Evolutionary conservation across 2,329 filamentous ascomycete genomes (phyloP).

Genomic region (Aspergillus costaricaensis): DNA sequence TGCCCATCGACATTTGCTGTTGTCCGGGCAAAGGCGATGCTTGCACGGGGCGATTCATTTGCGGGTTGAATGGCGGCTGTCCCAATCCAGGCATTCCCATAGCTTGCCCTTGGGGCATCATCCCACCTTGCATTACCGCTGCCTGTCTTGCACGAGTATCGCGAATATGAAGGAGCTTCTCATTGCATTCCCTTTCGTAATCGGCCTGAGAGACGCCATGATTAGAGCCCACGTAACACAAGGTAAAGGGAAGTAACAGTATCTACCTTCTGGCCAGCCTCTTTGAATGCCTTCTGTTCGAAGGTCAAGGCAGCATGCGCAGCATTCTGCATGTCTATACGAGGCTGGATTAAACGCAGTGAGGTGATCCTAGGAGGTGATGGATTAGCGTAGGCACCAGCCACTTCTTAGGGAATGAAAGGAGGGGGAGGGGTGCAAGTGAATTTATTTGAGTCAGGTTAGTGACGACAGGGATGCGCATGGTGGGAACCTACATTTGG

Average conservation of each 20-base stretch:
- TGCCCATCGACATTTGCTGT: slow-evolving; percentile 39
- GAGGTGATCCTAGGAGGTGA: slow-evolving; percentile 43
- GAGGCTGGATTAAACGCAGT: slow-evolving; percentile 48
- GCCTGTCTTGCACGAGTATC: slow-evolving; percentile 48
- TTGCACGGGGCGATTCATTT: slow-evolving; percentile 55
- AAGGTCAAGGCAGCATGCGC: slow-evolving; percentile 47
- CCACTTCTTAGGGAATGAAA: neutral
- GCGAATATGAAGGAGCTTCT: slow-evolving; percentile 48
- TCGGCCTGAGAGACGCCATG: slow-evolving; percentile 33
- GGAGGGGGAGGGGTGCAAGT: neutral
- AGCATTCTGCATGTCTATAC: slow-evolving; percentile 40
- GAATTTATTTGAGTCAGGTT: neutral
- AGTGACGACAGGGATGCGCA: neutral
- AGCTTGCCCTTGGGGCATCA: slow-evolving; percentile 40
- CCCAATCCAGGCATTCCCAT: slow-evolving; percentile 34
- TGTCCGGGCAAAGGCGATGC: slow-evolving; percentile 50
- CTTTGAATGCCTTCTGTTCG: slow-evolving; percentile 48
- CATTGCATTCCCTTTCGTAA: slow-evolving; percentile 47
- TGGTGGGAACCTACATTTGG: slow-evolving; percentile 42
- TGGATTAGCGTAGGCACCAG: slow-evolving; percentile 10
- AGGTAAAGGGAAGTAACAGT: neutral
- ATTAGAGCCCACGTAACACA: neutral
- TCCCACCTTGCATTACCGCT: slow-evolving; percentile 42
- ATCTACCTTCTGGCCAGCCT: slow-evolving; percentile 39
- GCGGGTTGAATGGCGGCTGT: slow-evolving; percentile 51